Evolutionary conservation across 1,284 basidiomycete species (phyloP), one percentile per base, ranked within the genome.

Genomic region (Trametes pubescens): DNA sequence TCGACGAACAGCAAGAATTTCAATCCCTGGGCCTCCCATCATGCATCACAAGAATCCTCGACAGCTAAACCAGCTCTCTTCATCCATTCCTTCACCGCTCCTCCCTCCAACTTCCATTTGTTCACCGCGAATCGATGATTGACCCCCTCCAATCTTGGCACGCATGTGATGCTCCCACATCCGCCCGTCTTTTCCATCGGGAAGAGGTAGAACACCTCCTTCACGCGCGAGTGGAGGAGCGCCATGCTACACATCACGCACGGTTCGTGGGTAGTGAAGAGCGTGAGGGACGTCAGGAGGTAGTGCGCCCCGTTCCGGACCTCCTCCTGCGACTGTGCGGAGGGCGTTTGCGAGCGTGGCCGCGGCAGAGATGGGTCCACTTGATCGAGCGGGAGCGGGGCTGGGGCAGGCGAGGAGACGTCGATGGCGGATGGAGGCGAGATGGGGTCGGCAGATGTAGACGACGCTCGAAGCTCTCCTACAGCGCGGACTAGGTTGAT

Each of bases 241-340:
- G 95, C 94, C 96, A 98, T 98, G 68, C 89, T 87, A 75, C 96
- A 98, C 92, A 98, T 95, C 62, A 98, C 85, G 72, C 96, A 98
- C 2, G 96, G 96, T 72, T 98, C 96, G 76, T 98, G 96, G 2
- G 94, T 94, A 55, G 88, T 86, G 79, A 98, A 98, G 24, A 98
- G 80, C 1, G 89, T 88, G 29, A 90, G 83, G 0, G 87, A 87
- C 0, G 94, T 98, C 43, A 98, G 83, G 35, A 98, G 88, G 77
- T 98, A 98, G 73, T 91, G 89, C 4, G 86, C 80, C 14, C 91
- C 91, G 71, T 92, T 93, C 48, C 74, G 77, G 16, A 40, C 55
- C 43, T 59, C 52, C 13, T 46, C 13, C 32, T 38, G 29, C 11
- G 57, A 21, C 4, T 34, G 26, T 14, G 34, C 24, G n/a, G 56